Percentiles rank a stretch among this genome's conserved stretches.
Evolutionary conservation across 805 yeast species (phyloP).

Genomic region (Wickerhamiella dianesei): DNA sequence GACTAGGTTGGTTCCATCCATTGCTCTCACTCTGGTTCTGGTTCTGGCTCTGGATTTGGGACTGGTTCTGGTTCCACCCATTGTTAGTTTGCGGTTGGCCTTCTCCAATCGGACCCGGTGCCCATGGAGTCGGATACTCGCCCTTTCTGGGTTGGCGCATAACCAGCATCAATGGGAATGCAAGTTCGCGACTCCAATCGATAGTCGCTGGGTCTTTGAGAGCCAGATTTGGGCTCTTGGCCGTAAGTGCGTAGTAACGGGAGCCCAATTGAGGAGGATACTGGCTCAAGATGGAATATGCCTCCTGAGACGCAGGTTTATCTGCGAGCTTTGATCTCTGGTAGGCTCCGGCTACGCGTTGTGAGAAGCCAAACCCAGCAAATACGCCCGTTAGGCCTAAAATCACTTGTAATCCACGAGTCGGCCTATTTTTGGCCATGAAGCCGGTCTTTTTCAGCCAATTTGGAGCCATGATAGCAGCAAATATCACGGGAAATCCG

Average conservation of each 20-base stretch:
- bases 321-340: constrained; percentile 6
- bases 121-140: not conserved
- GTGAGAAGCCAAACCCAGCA: constrained; percentile 13
- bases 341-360: constrained; percentile 6
- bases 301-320: constrained; percentile 4
- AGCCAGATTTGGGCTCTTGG: constrained; percentile 12
- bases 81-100: no score
- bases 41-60: not conserved
- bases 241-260: constrained; percentile 16
- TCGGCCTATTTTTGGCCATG: constrained; percentile 6
- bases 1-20: no score
- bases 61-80: no score
- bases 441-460: constrained; percentile 9
- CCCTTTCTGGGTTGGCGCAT: constrained; percentile 5
- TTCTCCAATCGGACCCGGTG: not conserved
- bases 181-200: constrained; percentile 16
- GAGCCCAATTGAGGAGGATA: constrained; percentile 18
- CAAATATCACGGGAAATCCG: constrained; percentile 16
- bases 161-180: constrained; percentile 18
- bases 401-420: constrained; percentile 12
- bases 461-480: constrained; percentile 12
- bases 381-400: constrained; percentile 18
- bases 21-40: not conserved
- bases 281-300: constrained; percentile 12
- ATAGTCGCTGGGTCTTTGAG: constrained; percentile 15